A percentile compares a stretch with the other conserved stretches of the same genome.
These are phyloP conservation scores for Calycina marina DNA, from an alignment of 2,329 filamentous ascomycete species.

Conservation along the genomic window DNA sequence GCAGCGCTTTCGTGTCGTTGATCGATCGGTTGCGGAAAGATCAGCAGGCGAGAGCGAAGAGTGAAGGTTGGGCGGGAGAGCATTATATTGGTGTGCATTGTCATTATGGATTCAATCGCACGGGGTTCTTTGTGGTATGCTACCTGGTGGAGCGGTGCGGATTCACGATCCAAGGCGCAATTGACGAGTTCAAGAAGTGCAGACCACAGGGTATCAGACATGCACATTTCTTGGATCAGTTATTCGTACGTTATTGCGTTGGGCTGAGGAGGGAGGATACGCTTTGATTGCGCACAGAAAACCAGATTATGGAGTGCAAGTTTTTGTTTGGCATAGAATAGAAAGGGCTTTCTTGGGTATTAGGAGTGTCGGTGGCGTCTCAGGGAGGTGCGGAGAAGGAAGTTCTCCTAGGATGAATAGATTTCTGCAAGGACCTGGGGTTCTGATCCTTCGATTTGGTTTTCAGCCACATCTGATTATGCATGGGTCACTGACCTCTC, in stretches of 20 bases:
- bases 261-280: slow-evolving; percentile 21
- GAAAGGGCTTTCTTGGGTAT: no score
- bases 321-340: no score
- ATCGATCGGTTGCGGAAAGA: slow-evolving; percentile 45
- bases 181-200: slow-evolving; percentile 59
- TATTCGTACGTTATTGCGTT: slow-evolving; percentile 61
- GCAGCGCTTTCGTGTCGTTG: slow-evolving; percentile 37
- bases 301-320: no score
- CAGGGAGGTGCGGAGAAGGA: no score
- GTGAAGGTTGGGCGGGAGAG: slow-evolving; percentile 26
- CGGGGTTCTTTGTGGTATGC: slow-evolving; percentile 78
- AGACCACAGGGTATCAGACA: slow-evolving; percentile 78
- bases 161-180: slow-evolving; percentile 58
- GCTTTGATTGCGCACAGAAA: no score
- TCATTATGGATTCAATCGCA: slow-evolving; percentile 87
- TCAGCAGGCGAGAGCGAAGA: slow-evolving; percentile 32
- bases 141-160: slow-evolving; percentile 77
- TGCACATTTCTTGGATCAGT: slow-evolving; percentile 70
- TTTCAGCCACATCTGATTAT: no score
- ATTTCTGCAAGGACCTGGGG: no score
- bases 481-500: no score
- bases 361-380: no score
- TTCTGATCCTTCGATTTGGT: no score
- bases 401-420: no score
- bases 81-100: slow-evolving; percentile 71